Evolutionary conservation across 768 basidiomycete species (phyloP).

Genomic region (Boletus reticuloceps): DNA sequence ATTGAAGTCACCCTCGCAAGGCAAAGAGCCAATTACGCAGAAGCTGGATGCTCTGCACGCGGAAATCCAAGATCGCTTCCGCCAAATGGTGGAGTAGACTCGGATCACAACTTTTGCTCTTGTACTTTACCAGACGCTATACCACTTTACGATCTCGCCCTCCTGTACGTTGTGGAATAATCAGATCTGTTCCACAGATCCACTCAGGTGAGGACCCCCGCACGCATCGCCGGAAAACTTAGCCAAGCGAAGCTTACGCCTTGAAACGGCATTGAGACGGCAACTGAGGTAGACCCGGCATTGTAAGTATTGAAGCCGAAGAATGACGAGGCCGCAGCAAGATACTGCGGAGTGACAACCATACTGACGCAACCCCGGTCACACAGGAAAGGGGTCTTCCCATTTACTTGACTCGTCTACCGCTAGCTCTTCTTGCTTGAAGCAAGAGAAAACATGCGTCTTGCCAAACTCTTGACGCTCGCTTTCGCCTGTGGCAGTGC

Average conservation of each 20-base stretch:
- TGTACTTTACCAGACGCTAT: conserved; percentile 27
- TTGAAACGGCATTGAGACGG: not conserved
- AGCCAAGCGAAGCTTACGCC: not conserved
- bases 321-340: not conserved
- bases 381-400: too few relatives aligned
- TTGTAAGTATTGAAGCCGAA: too few relatives aligned
- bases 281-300: too few relatives aligned
- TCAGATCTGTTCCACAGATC: too few relatives aligned
- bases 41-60: conserved; percentile 77
- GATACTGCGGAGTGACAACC: conserved; percentile 5
- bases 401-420: not conserved
- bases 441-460: conserved; percentile 17
- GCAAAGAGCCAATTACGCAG: conserved; percentile 76
- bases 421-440: not conserved
- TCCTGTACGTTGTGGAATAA: not conserved
- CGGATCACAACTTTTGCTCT: not conserved
- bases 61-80: conserved; percentile 93
- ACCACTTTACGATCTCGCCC: conserved; percentile 4
- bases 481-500: conserved; percentile 9
- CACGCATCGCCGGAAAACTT: not conserved
- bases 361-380: too few relatives aligned
- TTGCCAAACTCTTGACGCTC: conserved; percentile 5
- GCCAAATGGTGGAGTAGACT: conserved; percentile 73
- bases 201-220: not conserved
- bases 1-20: conserved; percentile 83